These are phyloP conservation scores for Salix udensis DNA, from an alignment of 345 rosid genomes.

Conservation along the genomic window DNA sequence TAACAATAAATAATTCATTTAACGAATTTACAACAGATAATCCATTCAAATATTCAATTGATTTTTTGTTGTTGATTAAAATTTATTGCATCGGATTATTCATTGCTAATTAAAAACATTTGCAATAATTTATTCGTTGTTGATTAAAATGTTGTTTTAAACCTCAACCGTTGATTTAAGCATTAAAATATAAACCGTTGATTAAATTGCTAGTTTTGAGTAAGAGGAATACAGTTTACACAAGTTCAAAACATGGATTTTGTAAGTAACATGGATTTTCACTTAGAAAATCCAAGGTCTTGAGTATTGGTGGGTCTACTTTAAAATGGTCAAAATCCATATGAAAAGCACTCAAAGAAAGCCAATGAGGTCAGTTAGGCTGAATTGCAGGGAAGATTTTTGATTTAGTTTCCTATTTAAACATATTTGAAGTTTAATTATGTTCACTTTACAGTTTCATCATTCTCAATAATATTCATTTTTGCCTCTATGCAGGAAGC, in stretches of 20 bases:
- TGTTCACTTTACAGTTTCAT: not conserved
- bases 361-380: constrained; percentile 69
- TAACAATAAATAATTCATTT: too few species aligned
- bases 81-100: too few species aligned
- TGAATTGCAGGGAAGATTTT: constrained; percentile 1
- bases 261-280: constrained; percentile 61
- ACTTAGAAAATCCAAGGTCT: constrained; percentile 77
- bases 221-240: constrained; percentile 73
- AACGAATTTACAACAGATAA: too few species aligned
- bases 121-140: too few species aligned
- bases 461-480: constrained; percentile 3
- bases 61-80: too few species aligned
- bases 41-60: too few species aligned
- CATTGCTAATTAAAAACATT: too few species aligned
- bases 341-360: constrained; percentile 65
- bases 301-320: constrained; percentile 82
- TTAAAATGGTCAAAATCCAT: constrained; percentile 96
- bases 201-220: constrained; percentile 54
- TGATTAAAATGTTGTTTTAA: too few species aligned
- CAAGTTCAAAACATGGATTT: constrained; percentile 75
- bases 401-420: not conserved
- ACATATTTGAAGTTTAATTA: not conserved
- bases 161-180: too few species aligned
- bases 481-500: constrained; percentile 57
- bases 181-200: too few species aligned